Percentiles rank a stretch among this genome's conserved stretches.
Evolutionary conservation across 495 filamentous ascomycete genomes (phyloP).

Genomic region (Aspergillus bridgeri): DNA sequence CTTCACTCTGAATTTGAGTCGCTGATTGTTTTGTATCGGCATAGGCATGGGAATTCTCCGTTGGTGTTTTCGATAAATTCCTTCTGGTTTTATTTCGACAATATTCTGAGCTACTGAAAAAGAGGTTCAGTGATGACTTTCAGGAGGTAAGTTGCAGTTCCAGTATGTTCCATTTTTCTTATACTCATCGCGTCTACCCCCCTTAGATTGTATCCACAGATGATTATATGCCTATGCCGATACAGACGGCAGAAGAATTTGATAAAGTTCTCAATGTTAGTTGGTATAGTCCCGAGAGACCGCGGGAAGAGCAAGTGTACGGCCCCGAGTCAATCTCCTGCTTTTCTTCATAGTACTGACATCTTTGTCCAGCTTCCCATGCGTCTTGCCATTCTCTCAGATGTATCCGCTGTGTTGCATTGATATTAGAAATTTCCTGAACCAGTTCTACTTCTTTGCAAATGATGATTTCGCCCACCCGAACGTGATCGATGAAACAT

Average conservation of each 20-base stretch:
- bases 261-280: slow-evolving; percentile 90
- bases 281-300: slow-evolving; percentile 84
- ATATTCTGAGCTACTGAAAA: slow-evolving; percentile 89
- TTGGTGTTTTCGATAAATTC: slow-evolving; percentile 75
- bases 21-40: slow-evolving; percentile 10
- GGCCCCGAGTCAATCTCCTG: slow-evolving; percentile 20
- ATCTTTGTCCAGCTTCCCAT: slow-evolving; percentile 64
- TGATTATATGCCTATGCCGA: slow-evolving; percentile 99
- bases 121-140: slow-evolving; percentile 87
- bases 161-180: no score
- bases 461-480: slow-evolving; percentile 90
- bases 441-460: slow-evolving; percentile 93
- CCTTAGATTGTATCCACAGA: slow-evolving; percentile 86
- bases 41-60: slow-evolving; percentile 83
- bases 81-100: slow-evolving; percentile 84
- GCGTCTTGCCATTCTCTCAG: slow-evolving; percentile 91
- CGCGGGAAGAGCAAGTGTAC: slow-evolving; percentile 70
- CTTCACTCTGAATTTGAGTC: background rate
- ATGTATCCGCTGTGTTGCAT: slow-evolving; percentile 99
- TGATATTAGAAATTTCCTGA: slow-evolving; percentile 92
- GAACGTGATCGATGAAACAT: slow-evolving; percentile 80
- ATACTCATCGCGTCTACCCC: background rate
- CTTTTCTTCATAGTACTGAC: slow-evolving; percentile 12
- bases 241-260: slow-evolving; percentile 83
- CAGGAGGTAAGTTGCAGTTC: slow-evolving; percentile 58